Evolutionary conservation across 257 asterid genomes (phyloP), one percentile per base, ranked within the genome.

Genomic region (Eustoma russellianum): DNA sequence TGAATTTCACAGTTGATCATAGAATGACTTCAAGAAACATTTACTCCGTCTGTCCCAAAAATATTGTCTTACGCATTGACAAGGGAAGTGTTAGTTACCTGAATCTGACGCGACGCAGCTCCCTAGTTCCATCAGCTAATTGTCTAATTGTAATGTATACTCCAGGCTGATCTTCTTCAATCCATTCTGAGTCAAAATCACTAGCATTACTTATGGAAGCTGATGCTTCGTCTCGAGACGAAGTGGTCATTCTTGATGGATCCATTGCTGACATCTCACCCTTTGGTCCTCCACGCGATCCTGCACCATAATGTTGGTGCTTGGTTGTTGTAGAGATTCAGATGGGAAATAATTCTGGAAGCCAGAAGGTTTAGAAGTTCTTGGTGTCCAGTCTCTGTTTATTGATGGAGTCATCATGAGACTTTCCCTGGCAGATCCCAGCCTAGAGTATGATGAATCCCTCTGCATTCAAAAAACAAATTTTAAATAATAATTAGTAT

Each of bases 41-140:
- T 17, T 9, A 46, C 17, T n/a, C n/a, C n/a, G n/a, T 17, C 9
- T 16, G 52, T 8, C 18, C 10, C 52, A 5, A 17, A 14, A 7
- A 7, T 16, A 17, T 48, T 48, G 2, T 16, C 18, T 17, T 48
- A n/a, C n/a, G n/a, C 30, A 41, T 11, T 52, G 56, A 17, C 13
- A 9, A 41, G 14, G 5, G 55, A 13, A 59, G 30, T 19, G n/a
- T 11, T 3, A 15, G 9, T 28, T 76, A 92, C 99, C 99, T 85
- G 92, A 92, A 92, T 66, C 99, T 78, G 59, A 92, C 95, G 16
- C 99, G 88, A 1, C 99, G 78, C 14, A 92, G 88, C 79, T 88
- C 99, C 58, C 99, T 71, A 5, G 95, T 80, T 35, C 99, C 95
- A 63, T 81, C 94, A 45, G 70, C 83, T 43, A 85, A 83, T 56